phyloP scores from a whole-genome alignment of 192 early-diverging fungal genomes.

The Gaertneriomyces semiglobifer region DNA sequence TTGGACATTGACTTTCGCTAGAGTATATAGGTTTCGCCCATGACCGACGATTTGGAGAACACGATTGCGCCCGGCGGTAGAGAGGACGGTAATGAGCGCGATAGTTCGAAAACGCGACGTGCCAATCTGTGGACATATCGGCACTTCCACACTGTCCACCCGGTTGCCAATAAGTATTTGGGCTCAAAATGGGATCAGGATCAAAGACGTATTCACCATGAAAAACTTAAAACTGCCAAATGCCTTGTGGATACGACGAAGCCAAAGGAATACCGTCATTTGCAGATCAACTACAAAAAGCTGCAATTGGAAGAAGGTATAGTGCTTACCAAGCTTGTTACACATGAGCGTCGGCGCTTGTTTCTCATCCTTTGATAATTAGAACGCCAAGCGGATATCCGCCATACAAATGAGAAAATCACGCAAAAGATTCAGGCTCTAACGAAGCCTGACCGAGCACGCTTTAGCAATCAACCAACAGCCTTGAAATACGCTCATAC shows the following conservation, averaged over 20 bases:
- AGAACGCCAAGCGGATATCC: conserved; percentile 46
- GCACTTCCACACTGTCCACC: conserved; percentile 43
- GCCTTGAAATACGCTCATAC: conserved; percentile 15
- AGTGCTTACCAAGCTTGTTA: neutral
- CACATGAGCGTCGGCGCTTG: neutral
- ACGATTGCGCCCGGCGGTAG: no score
- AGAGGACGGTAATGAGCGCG: neutral
- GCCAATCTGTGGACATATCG: conserved; percentile 26
- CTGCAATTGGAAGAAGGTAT: conserved; percentile 47
- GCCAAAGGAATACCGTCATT: conserved; percentile 39
- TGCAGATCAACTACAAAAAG: conserved; percentile 44
- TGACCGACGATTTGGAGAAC: no score
- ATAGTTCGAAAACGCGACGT: neutral
- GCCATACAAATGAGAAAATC: conserved; percentile 45
- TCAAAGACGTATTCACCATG: conserved; percentile 26
- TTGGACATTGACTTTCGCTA: no score
- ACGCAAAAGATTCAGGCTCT: conserved; percentile 39
- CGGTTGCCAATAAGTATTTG: conserved; percentile 40
- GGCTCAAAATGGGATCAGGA: conserved; percentile 41
- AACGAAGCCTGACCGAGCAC: conserved; percentile 29
- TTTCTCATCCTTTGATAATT: neutral
- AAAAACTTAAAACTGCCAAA: conserved; percentile 30
- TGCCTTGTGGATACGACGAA: conserved; percentile 39
- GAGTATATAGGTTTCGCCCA: no score
- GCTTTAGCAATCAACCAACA: conserved; percentile 7